phyloP scores from a whole-genome alignment of 441 rosid species.

The Erodium moschatum region DNA sequence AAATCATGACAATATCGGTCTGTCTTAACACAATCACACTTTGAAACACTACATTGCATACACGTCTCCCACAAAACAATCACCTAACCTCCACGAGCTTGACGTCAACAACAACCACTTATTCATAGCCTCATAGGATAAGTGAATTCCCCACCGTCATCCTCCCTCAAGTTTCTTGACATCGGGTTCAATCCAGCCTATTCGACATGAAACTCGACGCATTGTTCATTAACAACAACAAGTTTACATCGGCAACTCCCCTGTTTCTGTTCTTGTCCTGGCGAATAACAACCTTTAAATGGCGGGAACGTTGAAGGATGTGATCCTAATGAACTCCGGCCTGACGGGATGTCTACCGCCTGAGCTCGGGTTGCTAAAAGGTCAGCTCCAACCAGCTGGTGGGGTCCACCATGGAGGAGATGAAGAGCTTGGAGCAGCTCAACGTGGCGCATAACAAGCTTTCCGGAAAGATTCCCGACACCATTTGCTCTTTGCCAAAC shows the following conservation, averaged over 20 bases:
- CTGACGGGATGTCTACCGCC: slow-evolving; percentile 53
- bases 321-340: slow-evolving; percentile 42
- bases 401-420: slow-evolving; percentile 50
- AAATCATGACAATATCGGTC: no score
- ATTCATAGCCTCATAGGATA: no score
- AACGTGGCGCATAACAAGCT: slow-evolving; percentile 56
- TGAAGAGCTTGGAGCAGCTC: slow-evolving; percentile 66
- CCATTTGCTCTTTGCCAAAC: slow-evolving; percentile 50
- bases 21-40: no score
- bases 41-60: no score
- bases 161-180: slow-evolving; percentile 63
- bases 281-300: no score
- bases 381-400: slow-evolving; percentile 55
- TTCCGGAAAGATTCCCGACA: slow-evolving; percentile 52
- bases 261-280: no score
- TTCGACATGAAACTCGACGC: slow-evolving; percentile 74
- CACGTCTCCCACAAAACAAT: no score
- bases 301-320: slow-evolving; percentile 48
- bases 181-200: slow-evolving; percentile 50
- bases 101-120: slow-evolving; percentile 77
- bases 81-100: slow-evolving; percentile 46
- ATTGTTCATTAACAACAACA: slow-evolving; percentile 64
- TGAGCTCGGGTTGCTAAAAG: slow-evolving; percentile 47
- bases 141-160: no score
- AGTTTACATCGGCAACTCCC: no score